Percentiles rank a stretch among this genome's conserved stretches.
phyloP scores from a whole-genome alignment of 345 rosid species.

The Euphorbia peplus region DNA sequence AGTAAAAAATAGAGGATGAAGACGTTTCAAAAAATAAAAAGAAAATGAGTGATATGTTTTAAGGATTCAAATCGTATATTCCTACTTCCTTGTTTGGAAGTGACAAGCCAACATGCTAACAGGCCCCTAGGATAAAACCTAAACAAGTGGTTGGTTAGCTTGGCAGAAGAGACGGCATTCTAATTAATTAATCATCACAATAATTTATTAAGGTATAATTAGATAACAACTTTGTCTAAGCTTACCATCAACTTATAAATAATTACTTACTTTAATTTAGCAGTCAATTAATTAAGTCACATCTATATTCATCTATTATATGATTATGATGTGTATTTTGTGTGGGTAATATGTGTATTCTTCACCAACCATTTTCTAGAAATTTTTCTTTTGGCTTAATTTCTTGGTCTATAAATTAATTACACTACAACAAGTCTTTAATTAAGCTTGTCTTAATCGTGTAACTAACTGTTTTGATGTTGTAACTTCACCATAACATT shows the following conservation, averaged over 20 bases:
- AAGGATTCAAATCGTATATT: too few relatives aligned
- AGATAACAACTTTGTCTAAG: background rate
- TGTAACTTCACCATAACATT: slow-evolving; percentile 21
- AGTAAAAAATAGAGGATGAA: too few relatives aligned
- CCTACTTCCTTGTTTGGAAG: background rate
- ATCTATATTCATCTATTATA: background rate
- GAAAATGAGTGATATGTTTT: too few relatives aligned
- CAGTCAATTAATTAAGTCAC: background rate
- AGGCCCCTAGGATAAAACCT: background rate
- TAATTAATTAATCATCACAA: background rate
- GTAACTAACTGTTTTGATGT: slow-evolving; percentile 14
- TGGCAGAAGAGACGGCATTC: slow-evolving; percentile 2
- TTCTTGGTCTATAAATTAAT: background rate
- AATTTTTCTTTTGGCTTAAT: background rate
- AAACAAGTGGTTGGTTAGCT: background rate
- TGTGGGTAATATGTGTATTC: slow-evolving; percentile 22
- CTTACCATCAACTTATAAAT: background rate
- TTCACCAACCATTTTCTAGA: slow-evolving; percentile 18
- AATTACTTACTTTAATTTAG: background rate
- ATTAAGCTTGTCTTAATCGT: background rate
- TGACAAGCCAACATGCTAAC: background rate
- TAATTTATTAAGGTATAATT: background rate
- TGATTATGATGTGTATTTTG: background rate
- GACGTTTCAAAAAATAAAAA: too few relatives aligned
- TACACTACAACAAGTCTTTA: background rate